Percentiles rank a stretch among this genome's conserved stretches.
Evolutionary conservation across 2,329 filamentous ascomycete species (phyloP).

Genomic region (Trichoderma aggressivum): DNA sequence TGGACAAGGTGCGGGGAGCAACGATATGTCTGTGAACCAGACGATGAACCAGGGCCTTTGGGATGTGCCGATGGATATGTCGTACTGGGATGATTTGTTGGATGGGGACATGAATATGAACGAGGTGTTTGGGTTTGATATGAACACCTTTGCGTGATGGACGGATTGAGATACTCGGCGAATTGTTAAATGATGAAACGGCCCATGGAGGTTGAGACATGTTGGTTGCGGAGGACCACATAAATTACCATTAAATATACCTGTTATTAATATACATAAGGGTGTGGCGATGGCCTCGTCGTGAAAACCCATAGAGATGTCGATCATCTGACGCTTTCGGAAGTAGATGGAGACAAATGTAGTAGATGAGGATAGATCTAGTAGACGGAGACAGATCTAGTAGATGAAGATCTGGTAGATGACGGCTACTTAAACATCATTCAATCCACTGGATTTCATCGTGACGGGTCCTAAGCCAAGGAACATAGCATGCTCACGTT

Average conservation of each 20-base stretch:
- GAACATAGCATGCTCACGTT: too few relatives aligned
- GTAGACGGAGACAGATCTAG: too few relatives aligned
- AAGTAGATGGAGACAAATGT: too few relatives aligned
- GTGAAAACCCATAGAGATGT: not conserved
- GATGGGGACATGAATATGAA: constrained; percentile 14
- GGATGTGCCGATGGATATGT: constrained; percentile 16
- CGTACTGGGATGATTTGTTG: constrained; percentile 12
- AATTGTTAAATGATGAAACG: not conserved
- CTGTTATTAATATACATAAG: not conserved
- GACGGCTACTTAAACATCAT: too few relatives aligned
- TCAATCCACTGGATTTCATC: too few relatives aligned
- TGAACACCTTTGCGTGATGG: not conserved
- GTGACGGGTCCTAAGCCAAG: too few relatives aligned
- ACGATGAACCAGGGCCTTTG: not conserved
- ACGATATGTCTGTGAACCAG: not conserved
- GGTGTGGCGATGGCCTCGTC: not conserved
- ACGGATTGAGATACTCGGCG: accelerated
- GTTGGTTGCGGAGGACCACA: not conserved
- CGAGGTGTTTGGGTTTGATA: constrained; percentile 17
- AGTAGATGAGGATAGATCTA: too few relatives aligned
- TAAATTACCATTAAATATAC: not conserved
- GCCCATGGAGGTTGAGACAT: not conserved
- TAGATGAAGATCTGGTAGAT: too few relatives aligned
- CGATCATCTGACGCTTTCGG: not conserved
- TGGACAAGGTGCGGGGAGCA: not conserved